Evolutionary conservation across 306 rosid species (phyloP).

Genomic region (Fragaria vesca): DNA sequence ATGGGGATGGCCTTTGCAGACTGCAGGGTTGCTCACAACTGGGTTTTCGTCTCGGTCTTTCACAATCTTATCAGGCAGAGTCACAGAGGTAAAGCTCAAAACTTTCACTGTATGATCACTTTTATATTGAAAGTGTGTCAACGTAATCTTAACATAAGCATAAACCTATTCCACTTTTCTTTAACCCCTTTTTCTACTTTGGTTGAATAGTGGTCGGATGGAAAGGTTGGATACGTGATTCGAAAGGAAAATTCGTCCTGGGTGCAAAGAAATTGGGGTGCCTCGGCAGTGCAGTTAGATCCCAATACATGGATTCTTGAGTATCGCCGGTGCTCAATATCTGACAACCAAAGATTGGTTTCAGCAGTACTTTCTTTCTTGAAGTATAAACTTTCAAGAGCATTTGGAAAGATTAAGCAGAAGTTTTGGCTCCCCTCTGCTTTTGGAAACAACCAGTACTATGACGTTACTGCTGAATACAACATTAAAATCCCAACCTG

Average conservation of each 20-base stretch:
- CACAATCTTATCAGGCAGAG: conserved; percentile 73
- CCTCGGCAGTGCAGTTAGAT: conserved; percentile 76
- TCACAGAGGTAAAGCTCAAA: conserved; percentile 57
- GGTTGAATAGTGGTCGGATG: conserved; percentile 66
- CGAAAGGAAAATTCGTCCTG: conserved; percentile 67
- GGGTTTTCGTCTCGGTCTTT: conserved; percentile 57
- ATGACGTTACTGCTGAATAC: conserved; percentile 18
- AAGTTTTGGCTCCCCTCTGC: conserved; percentile 45
- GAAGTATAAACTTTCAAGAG: conserved; percentile 38
- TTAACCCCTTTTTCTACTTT: neutral
- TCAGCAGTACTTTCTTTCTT: conserved; percentile 42
- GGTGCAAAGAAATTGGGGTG: conserved; percentile 65
- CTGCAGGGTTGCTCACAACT: conserved; percentile 73
- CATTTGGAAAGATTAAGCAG: conserved; percentile 42
- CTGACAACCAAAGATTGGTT: conserved; percentile 43
- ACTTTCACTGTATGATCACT: neutral
- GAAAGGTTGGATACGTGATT: conserved; percentile 50
- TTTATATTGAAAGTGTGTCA: neutral
- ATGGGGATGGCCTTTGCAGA: conserved; percentile 98
- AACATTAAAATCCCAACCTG: conserved; percentile 51
- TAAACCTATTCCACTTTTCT: neutral
- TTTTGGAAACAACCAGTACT: conserved; percentile 25
- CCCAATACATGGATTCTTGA: conserved; percentile 87
- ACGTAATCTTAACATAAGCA: neutral
- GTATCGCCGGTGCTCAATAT: conserved; percentile 51